These are phyloP conservation scores for Sugiyamaella neomexicana DNA, from an alignment of 1,139 yeast species.

Conservation along the genomic window DNA sequence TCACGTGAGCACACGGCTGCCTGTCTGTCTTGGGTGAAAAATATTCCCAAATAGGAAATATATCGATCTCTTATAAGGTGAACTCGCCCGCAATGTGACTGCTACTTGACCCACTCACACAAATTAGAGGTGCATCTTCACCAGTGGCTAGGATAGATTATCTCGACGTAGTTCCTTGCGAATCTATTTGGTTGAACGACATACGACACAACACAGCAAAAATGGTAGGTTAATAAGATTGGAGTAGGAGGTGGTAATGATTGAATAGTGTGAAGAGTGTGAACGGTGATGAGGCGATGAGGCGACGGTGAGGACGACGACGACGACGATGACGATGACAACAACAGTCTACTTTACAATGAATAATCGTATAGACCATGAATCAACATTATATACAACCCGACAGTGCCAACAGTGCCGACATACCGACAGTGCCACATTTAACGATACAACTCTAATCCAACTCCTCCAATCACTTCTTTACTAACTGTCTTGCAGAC, in stretches of 20 bases:
- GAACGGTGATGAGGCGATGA: not conserved
- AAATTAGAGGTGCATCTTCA: not conserved
- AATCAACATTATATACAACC: too few relatives aligned
- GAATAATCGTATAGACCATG: too few relatives aligned
- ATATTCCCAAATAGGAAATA: constrained; percentile 12
- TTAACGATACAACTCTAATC: too few relatives aligned
- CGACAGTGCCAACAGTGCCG: too few relatives aligned
- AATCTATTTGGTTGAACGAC: constrained; percentile 13
- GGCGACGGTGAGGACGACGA: too few relatives aligned
- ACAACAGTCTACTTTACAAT: too few relatives aligned
- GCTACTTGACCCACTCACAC: constrained; percentile 8
- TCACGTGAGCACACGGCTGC: not conserved
- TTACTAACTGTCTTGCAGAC: constrained; percentile 17
- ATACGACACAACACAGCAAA: constrained; percentile 21
- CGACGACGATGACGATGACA: too few relatives aligned
- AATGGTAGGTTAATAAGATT: constrained; percentile 26
- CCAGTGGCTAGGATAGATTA: not conserved
- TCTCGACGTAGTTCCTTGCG: constrained; percentile 10
- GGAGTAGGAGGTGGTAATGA: not conserved
- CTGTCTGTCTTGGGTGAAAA: too few relatives aligned
- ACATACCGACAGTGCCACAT: too few relatives aligned
- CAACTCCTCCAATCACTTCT: not conserved
- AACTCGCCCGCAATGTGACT: constrained; percentile 1
- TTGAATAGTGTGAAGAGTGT: too few relatives aligned
- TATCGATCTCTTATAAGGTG: not conserved